These are phyloP conservation scores for Irpex rosettiformis DNA, from an alignment of 1,284 basidiomycete species.

Conservation along the genomic window DNA sequence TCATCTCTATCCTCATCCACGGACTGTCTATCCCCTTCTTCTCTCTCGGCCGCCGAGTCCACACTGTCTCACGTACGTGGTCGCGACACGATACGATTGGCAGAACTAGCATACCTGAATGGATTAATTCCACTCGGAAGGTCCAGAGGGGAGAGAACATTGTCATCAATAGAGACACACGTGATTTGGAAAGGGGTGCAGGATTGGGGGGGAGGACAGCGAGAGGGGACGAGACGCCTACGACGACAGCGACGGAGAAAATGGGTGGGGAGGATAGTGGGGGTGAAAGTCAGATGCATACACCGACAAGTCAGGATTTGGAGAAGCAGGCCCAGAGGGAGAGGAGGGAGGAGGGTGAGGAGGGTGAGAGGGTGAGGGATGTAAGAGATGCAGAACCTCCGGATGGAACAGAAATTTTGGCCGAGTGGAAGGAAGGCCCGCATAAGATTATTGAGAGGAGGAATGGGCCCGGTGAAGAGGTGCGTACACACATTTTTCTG, in stretches of 20 bases:
- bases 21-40: constrained; percentile 93
- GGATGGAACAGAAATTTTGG: constrained; percentile 40
- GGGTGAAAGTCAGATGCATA: constrained; percentile 17
- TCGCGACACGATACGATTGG: constrained; percentile 61
- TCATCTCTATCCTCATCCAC: constrained; percentile 83
- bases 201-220: constrained; percentile 19
- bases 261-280: constrained; percentile 14
- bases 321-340: constrained; percentile 16
- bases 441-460: constrained; percentile 65
- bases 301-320: constrained; percentile 11
- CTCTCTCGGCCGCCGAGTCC: constrained; percentile 85
- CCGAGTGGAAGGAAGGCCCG: constrained; percentile 69
- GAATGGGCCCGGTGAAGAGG: constrained; percentile 59
- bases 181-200: constrained; percentile 48
- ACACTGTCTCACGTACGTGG: constrained; percentile 87
- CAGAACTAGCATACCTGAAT: constrained; percentile 47
- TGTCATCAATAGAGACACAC: constrained; percentile 75
- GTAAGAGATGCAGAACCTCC: constrained; percentile 36
- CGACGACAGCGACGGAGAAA: constrained; percentile 14
- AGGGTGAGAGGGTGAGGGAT: constrained; percentile 20
- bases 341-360: constrained; percentile 20
- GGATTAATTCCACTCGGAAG: constrained; percentile 81
- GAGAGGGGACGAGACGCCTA: constrained; percentile 15
- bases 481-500: constrained; percentile 30
- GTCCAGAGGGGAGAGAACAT: constrained; percentile 66